Base-by-base conservation (phyloP, 345 rosid genomes). In the Clarkia xantiana region DNA sequence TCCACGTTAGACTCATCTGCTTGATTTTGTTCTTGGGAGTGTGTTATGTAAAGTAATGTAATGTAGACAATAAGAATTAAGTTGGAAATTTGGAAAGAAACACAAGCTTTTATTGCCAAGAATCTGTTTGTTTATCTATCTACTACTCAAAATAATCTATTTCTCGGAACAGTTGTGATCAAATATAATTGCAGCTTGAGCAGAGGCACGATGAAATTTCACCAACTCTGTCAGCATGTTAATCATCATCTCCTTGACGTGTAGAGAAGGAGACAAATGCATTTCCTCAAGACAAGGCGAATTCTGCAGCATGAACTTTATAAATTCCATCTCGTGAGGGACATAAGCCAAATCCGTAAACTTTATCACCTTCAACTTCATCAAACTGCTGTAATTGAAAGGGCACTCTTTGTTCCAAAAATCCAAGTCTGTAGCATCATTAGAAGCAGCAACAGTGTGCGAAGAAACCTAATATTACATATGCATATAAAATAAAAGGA, bases 261-360 rank as follows among this genome's bases (percentile, higher is more conserved):
- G 72, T 41, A 68, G 59, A 67, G 72, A 67, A 39, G 90, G 78
- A 42, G 77, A 59, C 49, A 91, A 73, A 11, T 69, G 66, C 73
- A 86, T 55, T 14, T 57, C 62, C 75, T 84, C 76, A 2, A 91
- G 75, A 44, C 43, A 71, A 0, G 87, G 93, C 2, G 98, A 79
- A 56, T 71, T 80, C 14, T 66, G 75, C 17, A 91, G 80, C 66
- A 86, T 68, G 61, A 79, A 84, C 64, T 77, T 84, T 62, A 86
- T 67, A 43, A 91, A 70, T 53, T 80, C 81, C 85, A 91, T 67
- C 71, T 91, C 98, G 18, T 81, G 76, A 6, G 74, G 89, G 51
- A 78, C 76, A 14, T 83, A 91, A 36, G 74, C 78, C 45, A 80
- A 62, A 16, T 84, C 93, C 3, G 89, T 72, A 72, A 86, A 68